phyloP scores from a whole-genome alignment of 805 yeast genomes.

The Wickerhamomyces queroliae region DNA sequence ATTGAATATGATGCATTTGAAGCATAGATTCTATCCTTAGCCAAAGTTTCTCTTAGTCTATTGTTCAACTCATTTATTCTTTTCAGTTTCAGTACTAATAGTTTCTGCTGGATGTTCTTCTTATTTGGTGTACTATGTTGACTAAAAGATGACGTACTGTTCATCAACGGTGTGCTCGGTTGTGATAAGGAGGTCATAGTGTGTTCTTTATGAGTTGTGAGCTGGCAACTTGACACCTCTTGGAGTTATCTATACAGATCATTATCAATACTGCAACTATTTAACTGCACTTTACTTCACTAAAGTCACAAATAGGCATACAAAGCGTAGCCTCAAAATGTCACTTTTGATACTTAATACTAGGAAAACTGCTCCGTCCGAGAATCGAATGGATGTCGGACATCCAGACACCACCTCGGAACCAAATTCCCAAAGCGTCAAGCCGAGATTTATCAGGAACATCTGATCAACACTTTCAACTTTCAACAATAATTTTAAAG shows the following conservation, averaged over 20 bases:
- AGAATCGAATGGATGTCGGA: background rate
- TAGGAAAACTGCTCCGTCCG: background rate
- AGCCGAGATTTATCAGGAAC: background rate
- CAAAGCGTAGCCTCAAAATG: background rate
- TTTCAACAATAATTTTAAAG: too few relatives aligned
- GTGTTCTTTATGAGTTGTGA: background rate
- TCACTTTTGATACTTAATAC: background rate
- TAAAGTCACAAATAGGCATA: too few relatives aligned
- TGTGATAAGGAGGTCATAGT: background rate
- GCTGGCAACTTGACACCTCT: background rate
- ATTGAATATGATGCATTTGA: conserved; percentile 51
- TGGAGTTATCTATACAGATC: too few relatives aligned
- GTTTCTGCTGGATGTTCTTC: conserved; percentile 29
- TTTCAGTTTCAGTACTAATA: conserved; percentile 51
- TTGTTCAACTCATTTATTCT: conserved; percentile 53
- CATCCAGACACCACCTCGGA: background rate
- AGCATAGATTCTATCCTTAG: conserved; percentile 55
- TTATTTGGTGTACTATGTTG: conserved; percentile 1
- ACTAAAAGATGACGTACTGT: conserved; percentile 8
- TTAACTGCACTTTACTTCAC: too few relatives aligned
- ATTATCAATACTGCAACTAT: too few relatives aligned
- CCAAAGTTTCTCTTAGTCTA: conserved; percentile 44
- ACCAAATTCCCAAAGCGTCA: background rate
- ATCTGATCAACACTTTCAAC: background rate
- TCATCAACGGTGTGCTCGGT: background rate